phyloP scores from a whole-genome alignment of 192 early-diverging fungal species.

The Backusella tarrabulga region DNA sequence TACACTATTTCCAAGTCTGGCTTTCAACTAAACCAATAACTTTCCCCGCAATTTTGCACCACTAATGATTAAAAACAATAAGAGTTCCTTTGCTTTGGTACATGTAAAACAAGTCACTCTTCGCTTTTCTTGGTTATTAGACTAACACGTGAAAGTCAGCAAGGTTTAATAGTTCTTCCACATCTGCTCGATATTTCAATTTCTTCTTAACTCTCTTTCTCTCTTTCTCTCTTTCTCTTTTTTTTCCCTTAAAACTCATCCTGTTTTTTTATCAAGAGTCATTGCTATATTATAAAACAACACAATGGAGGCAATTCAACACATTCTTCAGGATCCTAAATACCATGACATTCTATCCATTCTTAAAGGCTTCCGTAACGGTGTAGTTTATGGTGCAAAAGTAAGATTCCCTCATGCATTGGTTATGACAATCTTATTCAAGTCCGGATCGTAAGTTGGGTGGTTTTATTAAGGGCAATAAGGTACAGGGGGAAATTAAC shows the following conservation, averaged over 20 bases:
- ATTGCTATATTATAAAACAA: background rate
- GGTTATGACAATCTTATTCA: constrained; percentile 95
- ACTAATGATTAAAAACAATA: background rate
- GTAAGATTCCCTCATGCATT: constrained; percentile 96
- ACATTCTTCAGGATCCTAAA: constrained; percentile 65
- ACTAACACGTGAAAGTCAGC: constrained; percentile 7
- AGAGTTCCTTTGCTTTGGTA: background rate
- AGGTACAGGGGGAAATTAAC: background rate
- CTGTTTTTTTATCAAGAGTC: background rate
- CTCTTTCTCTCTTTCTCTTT: background rate
- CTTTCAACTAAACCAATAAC: constrained; percentile 1
- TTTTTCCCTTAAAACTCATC: background rate
- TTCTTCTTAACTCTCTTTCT: background rate
- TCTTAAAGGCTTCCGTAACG: constrained; percentile 91
- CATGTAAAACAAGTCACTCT: background rate
- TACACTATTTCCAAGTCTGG: background rate
- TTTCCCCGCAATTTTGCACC: background rate
- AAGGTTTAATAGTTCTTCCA: background rate
- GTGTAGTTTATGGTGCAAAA: constrained; percentile 95
- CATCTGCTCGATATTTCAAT: constrained; percentile 1
- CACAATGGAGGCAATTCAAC: constrained; percentile 41
- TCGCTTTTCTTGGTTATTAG: background rate
- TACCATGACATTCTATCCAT: constrained; percentile 82
- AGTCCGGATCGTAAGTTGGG: constrained; percentile 54
- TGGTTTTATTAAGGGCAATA: background rate